phyloP scores from a whole-genome alignment of 2,329 filamentous ascomycete genomes.

The Pseudogymnoascus sp. region DNA sequence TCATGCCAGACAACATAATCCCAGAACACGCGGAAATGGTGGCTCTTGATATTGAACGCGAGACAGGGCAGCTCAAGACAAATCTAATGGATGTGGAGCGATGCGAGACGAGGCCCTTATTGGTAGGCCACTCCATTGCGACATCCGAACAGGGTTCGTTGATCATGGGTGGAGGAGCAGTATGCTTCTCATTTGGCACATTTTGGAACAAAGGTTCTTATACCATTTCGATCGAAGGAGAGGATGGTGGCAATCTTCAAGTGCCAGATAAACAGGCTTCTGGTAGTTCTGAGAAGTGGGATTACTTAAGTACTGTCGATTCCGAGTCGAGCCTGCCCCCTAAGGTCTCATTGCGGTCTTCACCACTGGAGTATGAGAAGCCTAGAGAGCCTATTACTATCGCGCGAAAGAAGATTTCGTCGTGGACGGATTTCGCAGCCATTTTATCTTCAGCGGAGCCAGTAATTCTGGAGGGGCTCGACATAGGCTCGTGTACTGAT shows the following conservation, averaged over 20 bases:
- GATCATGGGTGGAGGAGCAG: slow-evolving; percentile 70
- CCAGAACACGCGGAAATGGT: slow-evolving; percentile 43
- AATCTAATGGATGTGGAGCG: slow-evolving; percentile 13
- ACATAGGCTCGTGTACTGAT: slow-evolving; percentile 58
- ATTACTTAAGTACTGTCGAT: slow-evolving; percentile 18
- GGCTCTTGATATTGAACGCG: not conserved
- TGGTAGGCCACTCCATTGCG: slow-evolving; percentile 59
- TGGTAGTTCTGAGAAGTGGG: slow-evolving; percentile 16
- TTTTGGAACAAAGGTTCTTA: slow-evolving; percentile 61
- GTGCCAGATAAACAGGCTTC: not conserved
- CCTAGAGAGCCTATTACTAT: slow-evolving; percentile 29
- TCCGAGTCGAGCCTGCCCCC: not conserved
- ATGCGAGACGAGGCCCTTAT: slow-evolving; percentile 48
- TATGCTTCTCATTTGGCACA: slow-evolving; percentile 85
- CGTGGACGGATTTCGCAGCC: slow-evolving; percentile 48
- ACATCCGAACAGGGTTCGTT: slow-evolving; percentile 42
- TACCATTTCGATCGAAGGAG: slow-evolving; percentile 12
- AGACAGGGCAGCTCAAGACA: not conserved
- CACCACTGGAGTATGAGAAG: not conserved
- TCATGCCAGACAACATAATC: slow-evolving; percentile 35
- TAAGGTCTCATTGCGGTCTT: slow-evolving; percentile 2
- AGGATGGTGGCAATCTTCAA: not conserved
- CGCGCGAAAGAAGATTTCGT: slow-evolving; percentile 43
- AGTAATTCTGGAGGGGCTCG: slow-evolving; percentile 53
- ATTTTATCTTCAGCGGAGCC: slow-evolving; percentile 52